Conservation (phyloP, 345 rosid genomes). For the Hibiscus syriacus region DNA sequence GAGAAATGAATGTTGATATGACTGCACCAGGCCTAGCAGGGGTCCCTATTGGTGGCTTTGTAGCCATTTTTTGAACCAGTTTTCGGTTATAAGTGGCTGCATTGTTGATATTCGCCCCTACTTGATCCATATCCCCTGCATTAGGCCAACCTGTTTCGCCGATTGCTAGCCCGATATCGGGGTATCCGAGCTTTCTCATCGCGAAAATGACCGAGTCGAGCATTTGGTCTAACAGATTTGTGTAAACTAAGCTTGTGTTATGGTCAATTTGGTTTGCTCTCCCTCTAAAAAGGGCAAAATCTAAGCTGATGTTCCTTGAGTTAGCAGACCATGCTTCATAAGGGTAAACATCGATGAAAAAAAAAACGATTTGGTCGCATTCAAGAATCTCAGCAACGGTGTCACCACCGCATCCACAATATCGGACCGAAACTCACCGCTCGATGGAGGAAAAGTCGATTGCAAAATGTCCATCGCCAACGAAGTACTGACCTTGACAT, state of each 20-base stretch:
- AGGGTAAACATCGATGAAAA: conserved; percentile 74
- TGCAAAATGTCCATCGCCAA: conserved; percentile 58
- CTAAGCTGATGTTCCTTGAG: conserved; percentile 31
- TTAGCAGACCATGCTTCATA: conserved; percentile 61
- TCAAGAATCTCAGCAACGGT: conserved; percentile 59
- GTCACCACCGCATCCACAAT: conserved; percentile 36
- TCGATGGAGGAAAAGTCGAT: conserved; percentile 63
- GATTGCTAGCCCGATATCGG: conserved; percentile 34
- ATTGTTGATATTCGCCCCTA: conserved; percentile 57
- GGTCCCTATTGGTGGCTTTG: conserved; percentile 50
- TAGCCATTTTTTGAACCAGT: conserved; percentile 38
- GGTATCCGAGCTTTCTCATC: conserved; percentile 56
- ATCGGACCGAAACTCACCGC: conserved; percentile 48
- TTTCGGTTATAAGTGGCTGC: conserved; percentile 78
- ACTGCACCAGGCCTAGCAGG: conserved; percentile 59
- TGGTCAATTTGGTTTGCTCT: conserved; percentile 47
- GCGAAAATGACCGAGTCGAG: conserved; percentile 58
- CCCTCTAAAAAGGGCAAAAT: conserved; percentile 44
- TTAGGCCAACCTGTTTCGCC: conserved; percentile 91
- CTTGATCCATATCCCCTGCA: conserved; percentile 53
- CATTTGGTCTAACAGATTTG: conserved; percentile 77
- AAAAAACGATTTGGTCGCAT: conserved; percentile 52
- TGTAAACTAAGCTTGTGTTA: conserved; percentile 37
- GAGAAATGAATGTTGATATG: conserved; percentile 59
- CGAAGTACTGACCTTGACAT: conserved; percentile 69